Evolutionary conservation across 2,329 filamentous ascomycete species (phyloP).

Genomic region (Huntiella abstrusa): DNA sequence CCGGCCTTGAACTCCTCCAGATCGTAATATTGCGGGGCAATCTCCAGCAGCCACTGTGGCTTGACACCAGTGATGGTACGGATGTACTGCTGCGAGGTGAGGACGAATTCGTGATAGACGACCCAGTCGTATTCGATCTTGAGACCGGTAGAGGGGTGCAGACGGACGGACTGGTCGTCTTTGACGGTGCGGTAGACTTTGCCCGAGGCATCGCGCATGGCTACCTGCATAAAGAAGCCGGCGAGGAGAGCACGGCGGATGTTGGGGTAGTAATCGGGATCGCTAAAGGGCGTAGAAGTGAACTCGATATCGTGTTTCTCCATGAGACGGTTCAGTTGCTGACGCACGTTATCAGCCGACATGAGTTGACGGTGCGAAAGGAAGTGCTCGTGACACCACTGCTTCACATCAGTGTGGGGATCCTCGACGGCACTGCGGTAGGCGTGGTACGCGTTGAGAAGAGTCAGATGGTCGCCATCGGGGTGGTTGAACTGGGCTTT

Average conservation of each 20-base stretch:
- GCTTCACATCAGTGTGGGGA: constrained; percentile 51
- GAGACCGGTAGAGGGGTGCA: constrained; percentile 86
- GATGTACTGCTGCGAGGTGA: constrained; percentile 97
- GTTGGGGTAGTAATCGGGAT: constrained; percentile 97
- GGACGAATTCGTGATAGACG: constrained; percentile 93
- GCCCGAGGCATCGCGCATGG: constrained; percentile 72
- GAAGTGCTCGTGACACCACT: constrained; percentile 97
- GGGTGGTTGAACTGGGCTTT: constrained; percentile 82
- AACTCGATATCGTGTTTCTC: constrained; percentile 76
- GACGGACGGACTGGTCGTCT: constrained; percentile 80
- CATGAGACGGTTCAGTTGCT: constrained; percentile 91
- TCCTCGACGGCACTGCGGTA: constrained; percentile 54
- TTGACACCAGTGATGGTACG: constrained; percentile 80
- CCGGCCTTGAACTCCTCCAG: constrained; percentile 65
- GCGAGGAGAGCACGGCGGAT: constrained; percentile 81
- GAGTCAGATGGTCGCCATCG: constrained; percentile 86
- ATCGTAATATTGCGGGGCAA: constrained; percentile 86
- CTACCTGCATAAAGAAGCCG: constrained; percentile 99
- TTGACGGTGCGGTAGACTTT: constrained; percentile 94
- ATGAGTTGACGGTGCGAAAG: constrained; percentile 73
- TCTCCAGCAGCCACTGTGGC: constrained; percentile 90
- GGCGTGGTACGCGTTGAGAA: constrained; percentile 94
- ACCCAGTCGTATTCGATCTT: constrained; percentile 88
- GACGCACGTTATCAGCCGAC: constrained; percentile 83
- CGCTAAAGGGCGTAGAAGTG: constrained; percentile 71